phyloP scores from a whole-genome alignment of 441 rosid genomes.

The Bruguiera hainesii region DNA sequence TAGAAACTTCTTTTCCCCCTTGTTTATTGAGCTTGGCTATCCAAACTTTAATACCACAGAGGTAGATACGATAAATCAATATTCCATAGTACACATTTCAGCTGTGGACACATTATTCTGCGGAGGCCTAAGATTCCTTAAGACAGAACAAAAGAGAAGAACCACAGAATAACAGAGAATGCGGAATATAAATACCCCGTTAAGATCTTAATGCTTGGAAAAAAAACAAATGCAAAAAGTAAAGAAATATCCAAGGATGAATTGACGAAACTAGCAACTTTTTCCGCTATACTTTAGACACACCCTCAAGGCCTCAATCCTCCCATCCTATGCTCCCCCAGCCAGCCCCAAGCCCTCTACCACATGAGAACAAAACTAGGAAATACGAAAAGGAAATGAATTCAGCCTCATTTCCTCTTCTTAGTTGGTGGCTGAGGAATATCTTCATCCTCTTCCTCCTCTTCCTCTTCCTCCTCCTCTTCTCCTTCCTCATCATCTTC shows the following conservation, averaged over 20 bases:
- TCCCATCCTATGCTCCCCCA: constrained; percentile 24
- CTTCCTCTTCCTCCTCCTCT: constrained; percentile 40
- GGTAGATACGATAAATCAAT: too few relatives aligned
- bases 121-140: too few relatives aligned
- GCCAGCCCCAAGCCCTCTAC: constrained; percentile 13
- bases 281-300: constrained; percentile 21
- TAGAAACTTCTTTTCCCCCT: too few relatives aligned
- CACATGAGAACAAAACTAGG: constrained; percentile 16
- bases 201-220: not conserved
- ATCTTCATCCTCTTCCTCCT: constrained; percentile 41
- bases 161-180: too few relatives aligned
- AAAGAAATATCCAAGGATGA: constrained; percentile 13
- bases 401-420: constrained; percentile 49
- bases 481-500: constrained; percentile 28
- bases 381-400: not conserved
- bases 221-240: not conserved
- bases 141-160: too few relatives aligned
- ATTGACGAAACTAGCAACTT: constrained; percentile 16
- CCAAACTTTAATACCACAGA: too few relatives aligned
- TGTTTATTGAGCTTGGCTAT: too few relatives aligned
- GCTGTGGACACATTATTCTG: too few relatives aligned
- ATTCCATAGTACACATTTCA: too few relatives aligned
- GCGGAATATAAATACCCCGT: not conserved
- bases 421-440: constrained; percentile 52
- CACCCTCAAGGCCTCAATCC: constrained; percentile 8